Conservation (phyloP, 192 early-diverging fungal genomes). For the Mortierella alpina region DNA sequence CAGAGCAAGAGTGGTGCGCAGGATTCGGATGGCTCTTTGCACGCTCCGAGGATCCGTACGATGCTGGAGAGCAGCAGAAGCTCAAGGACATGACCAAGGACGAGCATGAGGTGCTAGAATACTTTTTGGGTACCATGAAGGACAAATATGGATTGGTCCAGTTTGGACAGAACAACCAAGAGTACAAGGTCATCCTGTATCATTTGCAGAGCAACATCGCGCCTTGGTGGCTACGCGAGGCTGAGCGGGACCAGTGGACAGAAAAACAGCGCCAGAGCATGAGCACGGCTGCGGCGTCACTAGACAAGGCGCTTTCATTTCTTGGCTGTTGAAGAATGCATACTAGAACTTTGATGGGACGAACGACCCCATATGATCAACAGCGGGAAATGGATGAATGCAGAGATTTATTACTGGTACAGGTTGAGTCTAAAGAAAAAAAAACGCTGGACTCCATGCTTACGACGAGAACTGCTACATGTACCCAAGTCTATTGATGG, state of each 20-base stretch:
- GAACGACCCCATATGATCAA: no score
- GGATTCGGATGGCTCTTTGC: slow-evolving; percentile 46
- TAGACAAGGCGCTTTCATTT: slow-evolving; percentile 34
- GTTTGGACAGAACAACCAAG: slow-evolving; percentile 28
- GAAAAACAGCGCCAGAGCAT: slow-evolving; percentile 29
- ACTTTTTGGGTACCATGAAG: slow-evolving; percentile 28
- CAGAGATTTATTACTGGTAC: no score
- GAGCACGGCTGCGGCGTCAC: slow-evolving; percentile 17
- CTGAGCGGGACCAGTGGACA: slow-evolving; percentile 24
- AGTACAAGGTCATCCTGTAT: slow-evolving; percentile 44
- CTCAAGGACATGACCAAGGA: slow-evolving; percentile 33
- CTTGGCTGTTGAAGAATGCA: slow-evolving; percentile 28
- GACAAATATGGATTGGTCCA: slow-evolving; percentile 20
- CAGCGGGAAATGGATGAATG: no score
- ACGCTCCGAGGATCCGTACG: slow-evolving; percentile 32
- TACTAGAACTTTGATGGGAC: background rate
- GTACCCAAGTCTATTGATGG: slow-evolving; percentile 14
- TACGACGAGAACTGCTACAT: no score
- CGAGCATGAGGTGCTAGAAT: slow-evolving; percentile 25
- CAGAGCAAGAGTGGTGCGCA: slow-evolving; percentile 49
- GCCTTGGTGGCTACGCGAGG: slow-evolving; percentile 39
- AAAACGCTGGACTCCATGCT: no score
- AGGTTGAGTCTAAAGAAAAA: no score
- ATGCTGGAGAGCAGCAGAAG: slow-evolving; percentile 32
- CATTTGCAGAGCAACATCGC: slow-evolving; percentile 40